Conservation (phyloP, 768 basidiomycete species). For the Mycena alexandri region DNA sequence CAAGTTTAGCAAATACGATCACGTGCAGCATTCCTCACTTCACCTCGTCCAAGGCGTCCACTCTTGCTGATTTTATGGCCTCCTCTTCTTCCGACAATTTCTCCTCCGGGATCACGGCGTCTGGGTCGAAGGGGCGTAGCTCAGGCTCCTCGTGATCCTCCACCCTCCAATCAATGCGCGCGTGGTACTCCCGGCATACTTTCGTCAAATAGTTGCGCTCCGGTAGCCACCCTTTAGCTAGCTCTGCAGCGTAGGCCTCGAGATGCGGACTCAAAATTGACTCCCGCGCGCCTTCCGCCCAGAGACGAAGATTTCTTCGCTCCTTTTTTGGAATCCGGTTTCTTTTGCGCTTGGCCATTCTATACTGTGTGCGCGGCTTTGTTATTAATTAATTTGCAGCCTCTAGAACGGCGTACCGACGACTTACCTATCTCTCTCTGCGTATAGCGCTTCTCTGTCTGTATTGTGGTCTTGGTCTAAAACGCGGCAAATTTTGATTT, state of each 20-base stretch:
- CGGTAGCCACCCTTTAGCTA: slow-evolving; percentile 1
- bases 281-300: slow-evolving; percentile 22
- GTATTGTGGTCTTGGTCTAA: too few relatives aligned
- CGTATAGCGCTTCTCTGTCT: too few relatives aligned
- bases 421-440: too few relatives aligned
- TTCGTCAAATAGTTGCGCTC: background rate
- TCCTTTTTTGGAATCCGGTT: background rate
- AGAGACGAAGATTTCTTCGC: slow-evolving; percentile 7
- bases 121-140: background rate
- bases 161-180: slow-evolving; percentile 11
- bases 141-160: slow-evolving; percentile 22
- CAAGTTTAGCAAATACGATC: background rate
- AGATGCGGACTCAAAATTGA: slow-evolving; percentile 2
- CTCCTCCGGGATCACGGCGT: background rate
- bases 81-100: background rate
- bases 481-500: too few relatives aligned
- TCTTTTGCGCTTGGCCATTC: background rate
- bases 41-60: too few relatives aligned
- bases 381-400: too few relatives aligned
- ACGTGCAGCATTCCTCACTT: too few relatives aligned
- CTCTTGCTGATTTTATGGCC: too few relatives aligned
- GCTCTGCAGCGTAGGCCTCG: background rate
- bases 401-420: too few relatives aligned
- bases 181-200: slow-evolving; percentile 16
- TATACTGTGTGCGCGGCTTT: too few relatives aligned